phyloP scores from a whole-genome alignment of 805 yeast genomes.

The Starmera quercuum region DNA sequence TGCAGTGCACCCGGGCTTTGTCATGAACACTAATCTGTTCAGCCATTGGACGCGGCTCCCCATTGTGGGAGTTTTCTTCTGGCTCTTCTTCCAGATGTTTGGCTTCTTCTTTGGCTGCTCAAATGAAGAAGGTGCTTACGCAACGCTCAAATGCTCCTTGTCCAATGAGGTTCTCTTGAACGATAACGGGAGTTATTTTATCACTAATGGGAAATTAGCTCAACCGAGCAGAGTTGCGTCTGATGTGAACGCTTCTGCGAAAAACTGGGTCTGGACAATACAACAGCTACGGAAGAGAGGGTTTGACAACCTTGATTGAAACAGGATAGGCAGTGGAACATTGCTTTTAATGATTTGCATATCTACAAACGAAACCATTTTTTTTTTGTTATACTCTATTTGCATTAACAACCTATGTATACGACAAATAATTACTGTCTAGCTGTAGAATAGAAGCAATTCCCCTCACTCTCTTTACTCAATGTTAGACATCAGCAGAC shows the following conservation, averaged over 20 bases:
- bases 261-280: conserved; percentile 77
- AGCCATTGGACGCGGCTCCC: conserved; percentile 75
- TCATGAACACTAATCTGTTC: conserved; percentile 73
- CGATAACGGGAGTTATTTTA: conserved; percentile 65
- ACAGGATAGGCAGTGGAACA: too few relatives aligned
- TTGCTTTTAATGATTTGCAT: too few relatives aligned
- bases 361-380: too few relatives aligned
- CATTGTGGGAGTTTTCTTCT: conserved; percentile 64
- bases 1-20: conserved; percentile 79
- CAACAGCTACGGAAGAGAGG: conserved; percentile 51
- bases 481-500: conserved; percentile 66
- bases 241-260: conserved; percentile 51
- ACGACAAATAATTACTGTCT: too few relatives aligned
- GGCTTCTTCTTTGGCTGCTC: conserved; percentile 65
- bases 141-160: conserved; percentile 57
- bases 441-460: too few relatives aligned
- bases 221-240: conserved; percentile 52
- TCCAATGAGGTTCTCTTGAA: conserved; percentile 29
- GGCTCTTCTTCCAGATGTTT: conserved; percentile 64
- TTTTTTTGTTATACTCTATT: too few relatives aligned
- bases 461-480: too few relatives aligned
- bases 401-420: too few relatives aligned
- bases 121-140: conserved; percentile 61
- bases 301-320: conserved; percentile 16
- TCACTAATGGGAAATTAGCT: conserved; percentile 49